Conservation (phyloP, 202 grass and related monocot species). For the Panicum hallii region DNA sequence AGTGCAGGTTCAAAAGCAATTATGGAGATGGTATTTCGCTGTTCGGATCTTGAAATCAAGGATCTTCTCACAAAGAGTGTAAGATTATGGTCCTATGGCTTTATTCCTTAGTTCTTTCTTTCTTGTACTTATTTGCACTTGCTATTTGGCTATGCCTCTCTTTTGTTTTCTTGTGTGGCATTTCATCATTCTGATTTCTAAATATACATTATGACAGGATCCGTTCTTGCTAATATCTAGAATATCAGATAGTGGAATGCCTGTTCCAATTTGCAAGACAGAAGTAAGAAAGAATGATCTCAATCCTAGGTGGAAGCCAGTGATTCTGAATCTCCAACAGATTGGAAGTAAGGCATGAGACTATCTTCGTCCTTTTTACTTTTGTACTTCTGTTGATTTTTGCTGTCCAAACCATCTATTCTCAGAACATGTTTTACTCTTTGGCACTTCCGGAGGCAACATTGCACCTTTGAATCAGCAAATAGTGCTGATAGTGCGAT, state of each 20-base stretch:
- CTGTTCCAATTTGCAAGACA: conserved; percentile 96
- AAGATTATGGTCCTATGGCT: conserved; percentile 40
- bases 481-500: conserved; percentile 13
- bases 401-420: conserved; percentile 26
- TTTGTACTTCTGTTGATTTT: conserved; percentile 41
- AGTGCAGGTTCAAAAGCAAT: conserved; percentile 89
- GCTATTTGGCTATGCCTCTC: conserved; percentile 27
- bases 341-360: conserved; percentile 86
- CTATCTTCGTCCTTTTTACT: conserved; percentile 46
- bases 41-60: conserved; percentile 97
- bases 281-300: conserved; percentile 99
- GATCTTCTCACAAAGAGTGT: conserved; percentile 99
- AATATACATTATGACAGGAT: conserved; percentile 67
- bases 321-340: conserved; percentile 95
- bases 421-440: conserved; percentile 25
- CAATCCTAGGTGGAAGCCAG: conserved; percentile 93
- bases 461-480: conserved; percentile 21
- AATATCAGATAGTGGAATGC: conserved; percentile 75
- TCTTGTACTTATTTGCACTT: conserved; percentile 40
- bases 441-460: conserved; percentile 20
- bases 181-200: conserved; percentile 51
- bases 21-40: conserved; percentile 86
- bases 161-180: conserved; percentile 19
- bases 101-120: conserved; percentile 14
- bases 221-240: conserved; percentile 97